Evolutionary conservation across 2,329 filamentous ascomycete genomes (phyloP), one percentile per base, ranked within the genome.

Genomic region (Fusarium sp.): DNA sequence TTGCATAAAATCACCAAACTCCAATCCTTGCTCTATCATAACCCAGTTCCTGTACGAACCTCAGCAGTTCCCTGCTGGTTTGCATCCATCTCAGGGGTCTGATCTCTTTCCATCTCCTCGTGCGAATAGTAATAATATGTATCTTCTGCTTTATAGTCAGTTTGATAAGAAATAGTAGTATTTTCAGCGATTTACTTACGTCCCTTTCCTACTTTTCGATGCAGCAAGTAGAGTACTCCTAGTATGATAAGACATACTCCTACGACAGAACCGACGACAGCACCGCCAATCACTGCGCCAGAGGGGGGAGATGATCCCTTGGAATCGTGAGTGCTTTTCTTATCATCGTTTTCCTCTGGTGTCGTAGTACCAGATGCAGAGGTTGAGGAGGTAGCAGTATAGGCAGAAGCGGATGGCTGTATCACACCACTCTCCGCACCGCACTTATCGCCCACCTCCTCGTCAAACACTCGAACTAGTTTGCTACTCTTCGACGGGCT

Each of bases 401-500:
- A 31, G 1, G 10, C 21, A 6, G 21, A 46, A 0, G 40, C 60
- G 10, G 65, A 60, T 1, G 70, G 65, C 4, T 72, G 68, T 22
- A 64, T 52, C 2, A 72, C 36, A 0, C 56, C 70, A 3, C 42
- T 70, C 4, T 51, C 39, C 5, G 46, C 45, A n/a, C 61, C 42
- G 6, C 70, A 73, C 10, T 57, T 56, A 1, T 54, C 36, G 0
- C 49, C 57, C 1, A 53, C 57, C 7, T 63, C 55, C 11, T 56
- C 36, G 8, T 70, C 70, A 6, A 67, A 69, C 0, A 71, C 70
- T 0, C 45, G 52, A 0, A 71, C 61, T 1, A 66, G 42, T 6
- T 46, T 69, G 2, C 43, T 73, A 4, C 55, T 67, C 0, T 52
- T 39, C 0, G 74, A 68, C 0, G 74, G 75, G 28, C 79, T 79